Conservation (phyloP, 192 early-diverging fungal species). For the Rhizophagus clarus region DNA sequence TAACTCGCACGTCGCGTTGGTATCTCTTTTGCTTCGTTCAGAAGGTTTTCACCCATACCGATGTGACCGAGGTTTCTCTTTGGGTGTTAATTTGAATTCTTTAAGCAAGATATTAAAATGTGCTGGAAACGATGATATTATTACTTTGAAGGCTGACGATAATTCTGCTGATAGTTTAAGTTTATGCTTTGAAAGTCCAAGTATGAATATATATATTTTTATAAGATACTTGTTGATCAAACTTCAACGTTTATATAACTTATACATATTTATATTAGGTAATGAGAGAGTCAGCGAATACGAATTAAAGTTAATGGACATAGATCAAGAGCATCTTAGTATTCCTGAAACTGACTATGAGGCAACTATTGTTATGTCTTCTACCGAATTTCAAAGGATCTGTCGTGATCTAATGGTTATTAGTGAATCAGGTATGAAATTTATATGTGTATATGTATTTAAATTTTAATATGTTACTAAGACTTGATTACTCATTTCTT, state of each 20-base stretch:
- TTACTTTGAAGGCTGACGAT: slow-evolving; percentile 91
- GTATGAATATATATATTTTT: slow-evolving; percentile 34
- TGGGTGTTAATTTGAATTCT: slow-evolving; percentile 86
- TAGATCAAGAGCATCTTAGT: slow-evolving; percentile 93
- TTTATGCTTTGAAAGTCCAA: slow-evolving; percentile 74
- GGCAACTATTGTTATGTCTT: slow-evolving; percentile 84
- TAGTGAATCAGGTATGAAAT: slow-evolving; percentile 74
- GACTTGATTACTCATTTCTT: background rate
- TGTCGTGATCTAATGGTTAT: slow-evolving; percentile 83
- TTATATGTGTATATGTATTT: background rate
- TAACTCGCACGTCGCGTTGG: slow-evolving; percentile 96
- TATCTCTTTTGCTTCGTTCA: slow-evolving; percentile 78
- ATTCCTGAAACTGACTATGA: slow-evolving; percentile 96
- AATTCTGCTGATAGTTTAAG: slow-evolving; percentile 74
- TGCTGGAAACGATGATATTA: slow-evolving; percentile 86
- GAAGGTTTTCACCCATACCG: slow-evolving; percentile 86
- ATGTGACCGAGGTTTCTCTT: slow-evolving; percentile 87
- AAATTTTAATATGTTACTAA: too few relatives aligned
- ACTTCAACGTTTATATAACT: background rate
- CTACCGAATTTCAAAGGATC: slow-evolving; percentile 89
- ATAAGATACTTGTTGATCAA: background rate
- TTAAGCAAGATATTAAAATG: slow-evolving; percentile 94
- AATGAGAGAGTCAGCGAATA: slow-evolving; percentile 84
- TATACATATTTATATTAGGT: slow-evolving; percentile 25
- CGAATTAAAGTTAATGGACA: slow-evolving; percentile 98